Base-by-base conservation (phyloP, 108 stramenopile species). In the Nannochloropsis salina region DNA sequence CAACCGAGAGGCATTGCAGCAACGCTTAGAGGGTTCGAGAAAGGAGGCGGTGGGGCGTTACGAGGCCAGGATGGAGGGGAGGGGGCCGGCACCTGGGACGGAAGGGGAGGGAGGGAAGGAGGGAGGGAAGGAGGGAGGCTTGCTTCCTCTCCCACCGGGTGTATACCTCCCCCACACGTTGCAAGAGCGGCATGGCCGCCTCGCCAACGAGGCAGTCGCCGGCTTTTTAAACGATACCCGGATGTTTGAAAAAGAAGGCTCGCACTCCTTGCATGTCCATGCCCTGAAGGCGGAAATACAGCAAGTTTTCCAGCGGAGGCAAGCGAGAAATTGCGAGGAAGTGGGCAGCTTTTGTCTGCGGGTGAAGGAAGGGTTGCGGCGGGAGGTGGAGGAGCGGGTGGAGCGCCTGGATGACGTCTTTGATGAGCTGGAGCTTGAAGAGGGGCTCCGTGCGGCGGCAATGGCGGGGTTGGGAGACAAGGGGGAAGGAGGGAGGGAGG, bases 11-110 rank as follows among this genome's bases (percentile, higher is more conserved):
- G 61, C 61, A n/a, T n/a, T 74, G 61, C 20, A 74, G 61, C n/a
- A 15, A 0, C n/a, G 15, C n/a, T n/a, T 74, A 74, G 61, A 74
- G n/a, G 8, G 61, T 15, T 15, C 61, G 61, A 15, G 61, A 74
- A 74, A 8, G 61, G 61, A 74, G 61, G 61, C 61, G 4, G 3
- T 74, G 61, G 61, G 15, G 15, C 61, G 61, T n/a, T 74, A 74
- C n/a, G 61, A 74, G 61, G 61, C 15, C 20, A n/a, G n/a, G 61
- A 74, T 74, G 61, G 61, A 74, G 61, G 61, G n/a, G 61, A n/a
- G 61, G n/a, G 61, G 61, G 61, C 15, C 20, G 61, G 61, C 15
- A n/a, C 20, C 0, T 0, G 61, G n/a, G 6, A n/a, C 3, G 2
- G 8, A 74, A n/a, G 61, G n/a, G 61, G 61, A 74, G 61, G 31